Percentiles rank a stretch among this genome's conserved stretches.
Conservation (phyloP, 2,329 filamentous ascomycete genomes). For the Leptographium procerum region DNA sequence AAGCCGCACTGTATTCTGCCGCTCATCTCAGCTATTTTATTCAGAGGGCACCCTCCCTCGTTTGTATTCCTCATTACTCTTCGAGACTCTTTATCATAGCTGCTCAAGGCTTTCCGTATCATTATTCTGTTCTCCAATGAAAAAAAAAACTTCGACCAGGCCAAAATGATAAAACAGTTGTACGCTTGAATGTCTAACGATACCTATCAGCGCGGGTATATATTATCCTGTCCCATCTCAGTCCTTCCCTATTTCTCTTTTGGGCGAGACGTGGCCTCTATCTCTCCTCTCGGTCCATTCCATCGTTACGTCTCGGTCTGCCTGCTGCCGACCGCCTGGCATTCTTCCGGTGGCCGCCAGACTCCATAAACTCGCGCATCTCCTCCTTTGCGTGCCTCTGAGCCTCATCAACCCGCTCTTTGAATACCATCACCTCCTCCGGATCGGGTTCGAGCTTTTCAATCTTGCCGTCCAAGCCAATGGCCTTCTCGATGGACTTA, state of each 20-base stretch:
- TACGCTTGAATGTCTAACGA: not conserved
- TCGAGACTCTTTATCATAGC: too few species aligned
- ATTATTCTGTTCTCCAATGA: too few species aligned
- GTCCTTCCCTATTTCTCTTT: too few species aligned
- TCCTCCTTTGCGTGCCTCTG: constrained; percentile 68
- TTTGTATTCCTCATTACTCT: too few species aligned
- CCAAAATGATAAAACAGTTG: not conserved
- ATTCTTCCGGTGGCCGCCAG: too few species aligned
- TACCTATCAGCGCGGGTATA: not conserved
- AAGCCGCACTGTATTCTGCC: not conserved
- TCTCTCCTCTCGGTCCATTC: constrained; percentile 69
- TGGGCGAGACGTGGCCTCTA: constrained; percentile 19
- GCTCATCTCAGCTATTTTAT: not conserved
- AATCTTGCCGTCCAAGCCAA: constrained; percentile 60
- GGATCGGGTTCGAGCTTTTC: too few species aligned
- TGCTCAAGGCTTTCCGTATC: too few species aligned
- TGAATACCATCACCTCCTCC: constrained; percentile 78
- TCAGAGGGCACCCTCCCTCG: too few species aligned
- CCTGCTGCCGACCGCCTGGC: constrained; percentile 25
- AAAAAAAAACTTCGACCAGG: too few species aligned
- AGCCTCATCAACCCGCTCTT: constrained; percentile 67
- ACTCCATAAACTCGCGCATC: constrained; percentile 71
- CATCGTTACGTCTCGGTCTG: constrained; percentile 28
- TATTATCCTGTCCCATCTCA: not conserved
- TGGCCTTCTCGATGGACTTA: constrained; percentile 67